phyloP scores from a whole-genome alignment of 2,329 filamentous ascomycete genomes.

The Hypoxylon sp. region DNA sequence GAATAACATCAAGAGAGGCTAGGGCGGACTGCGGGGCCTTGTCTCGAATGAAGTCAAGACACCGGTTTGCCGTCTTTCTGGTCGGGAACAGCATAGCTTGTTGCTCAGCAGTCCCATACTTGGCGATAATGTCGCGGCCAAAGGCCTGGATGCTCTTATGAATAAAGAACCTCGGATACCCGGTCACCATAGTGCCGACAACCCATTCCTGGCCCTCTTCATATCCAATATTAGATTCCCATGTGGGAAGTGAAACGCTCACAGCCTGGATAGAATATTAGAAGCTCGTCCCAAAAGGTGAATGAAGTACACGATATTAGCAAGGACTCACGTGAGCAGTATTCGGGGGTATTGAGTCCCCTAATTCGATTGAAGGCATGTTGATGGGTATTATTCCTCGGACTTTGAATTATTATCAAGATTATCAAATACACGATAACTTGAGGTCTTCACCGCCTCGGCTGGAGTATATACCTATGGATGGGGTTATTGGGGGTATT shows the following conservation, averaged over 20 bases:
- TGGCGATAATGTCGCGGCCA: constrained; percentile 75
- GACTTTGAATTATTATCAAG: background rate
- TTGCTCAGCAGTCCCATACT: constrained; percentile 73
- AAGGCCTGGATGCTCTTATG: constrained; percentile 86
- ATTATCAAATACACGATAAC: background rate
- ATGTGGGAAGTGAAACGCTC: constrained; percentile 95
- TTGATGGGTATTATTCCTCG: constrained; percentile 13
- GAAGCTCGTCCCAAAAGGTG: background rate
- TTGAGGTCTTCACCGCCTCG: constrained; percentile 1
- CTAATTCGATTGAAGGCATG: constrained; percentile 69
- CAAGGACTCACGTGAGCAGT: constrained; percentile 79
- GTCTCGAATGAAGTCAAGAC: constrained; percentile 78
- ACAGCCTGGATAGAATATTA: constrained; percentile 75
- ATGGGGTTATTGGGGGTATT: background rate
- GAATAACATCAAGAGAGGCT: constrained; percentile 68
- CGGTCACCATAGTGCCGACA: constrained; percentile 85
- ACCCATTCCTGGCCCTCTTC: constrained; percentile 94
- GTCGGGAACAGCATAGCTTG: constrained; percentile 89
- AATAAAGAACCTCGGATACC: constrained; percentile 97
- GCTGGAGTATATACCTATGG: background rate
- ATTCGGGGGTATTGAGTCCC: constrained; percentile 82
- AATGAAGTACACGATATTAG: constrained; percentile 9
- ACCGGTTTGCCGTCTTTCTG: constrained; percentile 76
- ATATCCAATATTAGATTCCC: constrained; percentile 91
- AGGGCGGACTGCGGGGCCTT: constrained; percentile 68